Base-by-base conservation (phyloP, 805 yeast genomes). In the Clavispora santaluciae region DNA sequence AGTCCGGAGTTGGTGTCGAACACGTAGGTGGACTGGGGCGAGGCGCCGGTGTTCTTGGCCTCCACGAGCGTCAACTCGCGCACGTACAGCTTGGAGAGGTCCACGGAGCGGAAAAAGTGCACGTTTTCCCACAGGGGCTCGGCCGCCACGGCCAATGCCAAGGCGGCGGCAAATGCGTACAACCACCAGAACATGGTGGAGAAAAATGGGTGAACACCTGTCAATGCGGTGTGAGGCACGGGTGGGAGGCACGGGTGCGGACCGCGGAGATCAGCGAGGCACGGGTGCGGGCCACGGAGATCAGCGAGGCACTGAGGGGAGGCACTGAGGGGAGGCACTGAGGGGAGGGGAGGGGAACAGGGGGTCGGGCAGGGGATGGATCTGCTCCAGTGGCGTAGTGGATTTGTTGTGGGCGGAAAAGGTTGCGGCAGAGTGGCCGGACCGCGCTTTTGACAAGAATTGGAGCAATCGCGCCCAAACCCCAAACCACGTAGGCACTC, bases 31-130 rank as follows among this genome's bases (percentile, higher is more conserved):
- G 59, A 55, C 41, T 67, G 69, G 6, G 93, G 84, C 28, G 61
- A 63, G 3, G 62, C 42, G 18, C 72, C 88, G 26, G 73, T 61
- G 65, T 90, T 91, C 51, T 63, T 74, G 30, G 79, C 70, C 36
- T 68, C 73, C 31, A 88, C 55, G n/a, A 73, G 60, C 43, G 72
- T 63, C 20, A 74, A 68, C 56, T 84, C 95, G 49, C 76, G 78
- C 31, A 79, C 73, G 58, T 83, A 89, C 3, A 89, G 65, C 48
- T 76, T 78, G 22, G 75, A 56, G 37, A 89, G 72, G 53, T 88
- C 96, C 26, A 87, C 54, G 7, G 72, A 59, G 49, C 86, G 78
- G 11, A 64, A 58, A 48, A 76, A 72, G 22, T 78, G 72, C 23
- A 64, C 54, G 60, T 87, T 88, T 53, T 75, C 80, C 81, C 84